These are phyloP conservation scores for Apium graveolens DNA, from an alignment of 129 eudicot genomes.

Conservation along the genomic window DNA sequence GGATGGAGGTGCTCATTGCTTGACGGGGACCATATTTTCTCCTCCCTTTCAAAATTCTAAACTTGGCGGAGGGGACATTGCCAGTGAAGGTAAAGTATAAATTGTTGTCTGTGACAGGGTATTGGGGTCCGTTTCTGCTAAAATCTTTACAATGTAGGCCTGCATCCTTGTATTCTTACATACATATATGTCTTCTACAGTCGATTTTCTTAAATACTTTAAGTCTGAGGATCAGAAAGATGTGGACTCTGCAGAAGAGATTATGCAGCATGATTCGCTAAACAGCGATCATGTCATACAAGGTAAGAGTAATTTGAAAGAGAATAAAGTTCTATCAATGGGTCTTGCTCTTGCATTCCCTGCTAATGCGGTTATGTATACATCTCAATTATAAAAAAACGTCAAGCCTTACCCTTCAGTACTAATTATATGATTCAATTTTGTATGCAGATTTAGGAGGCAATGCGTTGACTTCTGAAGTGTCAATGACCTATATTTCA, in stretches of 20 bases:
- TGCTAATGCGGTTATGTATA: slow-evolving; percentile 15
- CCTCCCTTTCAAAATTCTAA: slow-evolving; percentile 71
- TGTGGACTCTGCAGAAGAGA: slow-evolving; percentile 30
- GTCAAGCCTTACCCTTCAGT: slow-evolving; percentile 3
- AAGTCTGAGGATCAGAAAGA: slow-evolving; percentile 20
- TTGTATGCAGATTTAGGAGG: slow-evolving; percentile 48
- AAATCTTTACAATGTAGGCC: not conserved
- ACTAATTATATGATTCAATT: not conserved
- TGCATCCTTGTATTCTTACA: not conserved
- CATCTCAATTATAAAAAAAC: not conserved
- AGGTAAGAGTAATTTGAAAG: slow-evolving; percentile 7
- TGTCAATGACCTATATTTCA: slow-evolving; percentile 65
- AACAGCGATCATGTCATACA: slow-evolving; percentile 14
- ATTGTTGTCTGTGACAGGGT: slow-evolving; percentile 6
- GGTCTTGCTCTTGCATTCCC: slow-evolving; percentile 13
- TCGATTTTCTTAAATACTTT: slow-evolving; percentile 28
- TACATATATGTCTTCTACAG: slow-evolving; percentile 6
- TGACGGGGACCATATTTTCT: slow-evolving; percentile 73
- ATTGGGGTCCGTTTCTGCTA: not conserved
- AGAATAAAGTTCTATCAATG: not conserved
- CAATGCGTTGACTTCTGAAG: slow-evolving; percentile 56
- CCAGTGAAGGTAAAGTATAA: slow-evolving; percentile 40
- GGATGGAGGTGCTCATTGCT: slow-evolving; percentile 31
- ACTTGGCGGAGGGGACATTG: slow-evolving; percentile 48
- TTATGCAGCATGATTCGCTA: slow-evolving; percentile 22